phyloP scores from a whole-genome alignment of 352 stramenopile species.

The Pythium oligandrum region DNA sequence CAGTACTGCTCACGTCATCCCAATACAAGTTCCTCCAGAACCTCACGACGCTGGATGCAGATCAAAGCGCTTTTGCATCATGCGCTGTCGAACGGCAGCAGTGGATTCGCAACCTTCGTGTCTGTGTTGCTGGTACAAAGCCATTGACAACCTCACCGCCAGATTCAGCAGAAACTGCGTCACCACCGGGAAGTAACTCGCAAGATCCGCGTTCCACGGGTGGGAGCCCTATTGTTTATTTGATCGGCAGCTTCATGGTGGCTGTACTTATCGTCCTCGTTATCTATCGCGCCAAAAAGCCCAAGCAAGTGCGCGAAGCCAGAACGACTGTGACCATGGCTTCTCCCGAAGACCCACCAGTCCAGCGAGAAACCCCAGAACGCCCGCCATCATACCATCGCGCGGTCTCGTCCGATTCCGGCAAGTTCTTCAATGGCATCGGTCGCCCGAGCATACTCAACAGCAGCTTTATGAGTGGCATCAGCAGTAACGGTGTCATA shows the following conservation, averaged over 20 bases:
- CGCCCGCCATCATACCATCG: no score
- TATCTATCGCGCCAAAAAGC: background rate
- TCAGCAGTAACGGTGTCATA: background rate
- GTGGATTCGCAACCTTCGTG: constrained; percentile 18
- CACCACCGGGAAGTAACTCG: background rate
- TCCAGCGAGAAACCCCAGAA: no score
- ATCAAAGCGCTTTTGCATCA: constrained; percentile 40
- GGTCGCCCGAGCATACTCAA: background rate
- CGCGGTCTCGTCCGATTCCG: background rate
- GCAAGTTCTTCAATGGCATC: background rate
- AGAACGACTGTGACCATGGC: background rate
- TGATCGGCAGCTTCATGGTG: constrained; percentile 32
- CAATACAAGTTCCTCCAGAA: constrained; percentile 30
- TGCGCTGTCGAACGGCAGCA: constrained; percentile 26
- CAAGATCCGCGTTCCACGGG: constrained; percentile 1
- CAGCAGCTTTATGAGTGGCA: background rate
- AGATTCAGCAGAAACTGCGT: background rate
- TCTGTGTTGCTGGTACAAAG: constrained; percentile 17
- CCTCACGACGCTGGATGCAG: constrained; percentile 22
- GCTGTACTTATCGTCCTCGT: constrained; percentile 20
- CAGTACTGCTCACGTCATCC: constrained; percentile 13
- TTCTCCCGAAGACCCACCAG: background rate
- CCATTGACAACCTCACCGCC: constrained; percentile 1
- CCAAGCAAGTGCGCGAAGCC: background rate
- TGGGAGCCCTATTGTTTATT: constrained; percentile 25